Conservation (phyloP, 768 basidiomycete genomes). For the Mycena chlorophos region DNA sequence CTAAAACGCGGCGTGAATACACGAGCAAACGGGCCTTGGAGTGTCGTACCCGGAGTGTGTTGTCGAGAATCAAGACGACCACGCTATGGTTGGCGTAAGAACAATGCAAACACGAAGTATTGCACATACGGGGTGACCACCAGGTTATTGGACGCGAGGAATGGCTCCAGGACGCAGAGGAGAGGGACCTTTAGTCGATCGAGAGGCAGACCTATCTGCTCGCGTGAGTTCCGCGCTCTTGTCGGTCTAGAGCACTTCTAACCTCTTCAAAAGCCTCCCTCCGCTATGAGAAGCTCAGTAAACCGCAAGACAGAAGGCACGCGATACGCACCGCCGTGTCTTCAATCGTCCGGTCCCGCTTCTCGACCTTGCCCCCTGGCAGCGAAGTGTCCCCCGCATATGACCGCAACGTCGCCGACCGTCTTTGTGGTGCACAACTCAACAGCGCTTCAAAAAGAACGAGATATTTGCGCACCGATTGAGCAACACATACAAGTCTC, state of each 20-base stretch:
- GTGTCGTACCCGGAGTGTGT: constrained; percentile 59
- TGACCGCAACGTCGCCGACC: constrained; percentile 67
- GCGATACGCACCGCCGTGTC: constrained; percentile 69
- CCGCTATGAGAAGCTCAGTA: neutral
- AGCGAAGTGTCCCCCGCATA: constrained; percentile 89
- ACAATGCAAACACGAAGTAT: too few relatives aligned
- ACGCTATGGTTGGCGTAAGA: too few relatives aligned
- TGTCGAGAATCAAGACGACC: constrained; percentile 82
- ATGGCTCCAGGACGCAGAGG: neutral
- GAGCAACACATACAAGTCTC: constrained; percentile 85
- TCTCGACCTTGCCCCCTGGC: constrained; percentile 82
- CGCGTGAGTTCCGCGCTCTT: neutral
- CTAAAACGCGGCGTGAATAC: constrained; percentile 36
- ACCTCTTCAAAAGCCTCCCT: neutral
- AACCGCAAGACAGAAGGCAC: neutral
- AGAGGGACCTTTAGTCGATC: neutral
- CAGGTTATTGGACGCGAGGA: neutral
- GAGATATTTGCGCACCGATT: constrained; percentile 56
- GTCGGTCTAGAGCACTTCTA: neutral
- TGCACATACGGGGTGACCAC: neutral
- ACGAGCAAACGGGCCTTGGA: neutral
- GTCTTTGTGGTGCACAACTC: constrained; percentile 41
- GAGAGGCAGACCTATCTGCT: neutral
- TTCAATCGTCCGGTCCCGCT: constrained; percentile 64
- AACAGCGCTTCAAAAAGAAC: neutral